Evolutionary conservation across 805 yeast species (phyloP).

Genomic region (Starmerella floricola): DNA sequence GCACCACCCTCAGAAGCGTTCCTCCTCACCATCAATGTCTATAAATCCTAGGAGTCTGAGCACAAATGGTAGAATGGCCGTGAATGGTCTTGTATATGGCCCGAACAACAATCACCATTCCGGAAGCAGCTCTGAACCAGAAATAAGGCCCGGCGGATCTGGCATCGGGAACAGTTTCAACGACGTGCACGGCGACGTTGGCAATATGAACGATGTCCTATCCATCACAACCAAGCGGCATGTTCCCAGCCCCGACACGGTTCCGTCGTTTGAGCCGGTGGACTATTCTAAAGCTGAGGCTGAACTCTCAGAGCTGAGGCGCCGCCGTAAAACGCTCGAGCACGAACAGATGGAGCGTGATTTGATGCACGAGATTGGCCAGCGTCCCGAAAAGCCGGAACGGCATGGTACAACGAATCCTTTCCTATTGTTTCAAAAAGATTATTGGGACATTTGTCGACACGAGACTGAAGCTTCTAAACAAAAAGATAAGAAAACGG

Average conservation of each 20-base stretch:
- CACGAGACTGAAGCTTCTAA: constrained; percentile 28
- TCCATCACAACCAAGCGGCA: background rate
- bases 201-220: too few species aligned
- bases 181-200: too few species aligned
- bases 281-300: constrained; percentile 21
- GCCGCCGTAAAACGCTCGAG: constrained; percentile 25
- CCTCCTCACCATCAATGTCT: too few species aligned
- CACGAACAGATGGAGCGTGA: constrained; percentile 29
- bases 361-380: constrained; percentile 30
- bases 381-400: constrained; percentile 31
- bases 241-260: constrained; percentile 1
- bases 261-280: constrained; percentile 3
- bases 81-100: too few species aligned
- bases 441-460: constrained; percentile 33
- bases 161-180: too few species aligned
- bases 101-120: too few species aligned
- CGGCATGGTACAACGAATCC: constrained; percentile 32
- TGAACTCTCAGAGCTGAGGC: constrained; percentile 24
- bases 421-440: constrained; percentile 32
- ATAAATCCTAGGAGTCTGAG: too few species aligned
- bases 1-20: too few species aligned
- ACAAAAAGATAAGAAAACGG: constrained; percentile 23
- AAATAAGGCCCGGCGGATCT: too few species aligned
- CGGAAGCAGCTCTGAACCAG: too few species aligned
- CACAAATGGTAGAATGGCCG: too few species aligned